Evolutionary conservation across 352 stramenopile species (phyloP), one percentile per base, ranked within the genome.

Genomic region (Phytophthora sp.): DNA sequence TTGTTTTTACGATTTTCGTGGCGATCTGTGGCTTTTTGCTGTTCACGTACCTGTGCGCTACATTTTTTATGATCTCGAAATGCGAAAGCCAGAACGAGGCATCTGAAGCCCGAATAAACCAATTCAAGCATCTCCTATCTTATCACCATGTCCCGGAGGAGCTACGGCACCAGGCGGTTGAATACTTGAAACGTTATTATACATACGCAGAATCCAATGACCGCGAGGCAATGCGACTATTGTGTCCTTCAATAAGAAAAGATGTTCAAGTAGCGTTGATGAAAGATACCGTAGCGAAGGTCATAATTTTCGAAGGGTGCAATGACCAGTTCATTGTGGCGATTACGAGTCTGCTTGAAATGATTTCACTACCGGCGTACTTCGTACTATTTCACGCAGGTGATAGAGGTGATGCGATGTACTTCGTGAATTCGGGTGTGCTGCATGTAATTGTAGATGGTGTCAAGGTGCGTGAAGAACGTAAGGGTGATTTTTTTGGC

Each of bases 11-110:
- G 38, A 77, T 87, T 18, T 62, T 82, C n/a, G 83, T 92, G 23
- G 77, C 67, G 4, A 48, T 87, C 17, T 85, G 78, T n/a, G 83
- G 80, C 4, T 89, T 92, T 54, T 66, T 82, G 8, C 51, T 90
- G 13, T 92, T 92, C 59, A 89, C 79, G 12, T 87, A 88, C 34
- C 41, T 92, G 2, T 89, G 78, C 24, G 83, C 78, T 8, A 89
- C 70, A 15, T 86, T 90, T 30, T 92, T 92, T 50, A 87, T 92
- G 76, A 82, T 92, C 13, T 92, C 83, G 28, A 89, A 92, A 48
- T 90, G 80, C 45, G 83, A 92, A 61, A 87, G 76, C 9, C 66
- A 82, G 20, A 56, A 67, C 2, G 78, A 76, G 27, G 61, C 71
- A n/a, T 70, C 75, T 4, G 83, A 90, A 27, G 80, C 78, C 0